phyloP scores from a whole-genome alignment of 768 basidiomycete genomes.

The Podaxis sp. region DNA sequence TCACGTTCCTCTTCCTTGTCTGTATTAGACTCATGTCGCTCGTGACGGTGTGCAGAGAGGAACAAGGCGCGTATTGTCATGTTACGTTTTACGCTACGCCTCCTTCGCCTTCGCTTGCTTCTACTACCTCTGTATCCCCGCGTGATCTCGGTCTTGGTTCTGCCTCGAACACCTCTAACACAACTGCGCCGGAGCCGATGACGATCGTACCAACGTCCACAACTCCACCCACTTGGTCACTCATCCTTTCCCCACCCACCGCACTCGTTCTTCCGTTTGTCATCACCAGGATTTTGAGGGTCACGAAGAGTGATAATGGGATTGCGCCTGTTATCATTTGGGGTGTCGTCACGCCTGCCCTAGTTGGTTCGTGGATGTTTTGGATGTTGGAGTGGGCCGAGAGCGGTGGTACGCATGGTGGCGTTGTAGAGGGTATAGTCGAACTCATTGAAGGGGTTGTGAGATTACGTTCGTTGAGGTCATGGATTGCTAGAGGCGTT shows the following conservation, averaged over 20 bases:
- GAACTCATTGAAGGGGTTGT: background rate
- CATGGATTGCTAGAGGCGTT: constrained; percentile 56
- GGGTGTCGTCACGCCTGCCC: constrained; percentile 48
- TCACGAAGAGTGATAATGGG: constrained; percentile 73
- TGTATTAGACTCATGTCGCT: constrained; percentile 72
- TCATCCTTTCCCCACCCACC: constrained; percentile 52
- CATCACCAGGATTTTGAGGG: constrained; percentile 51
- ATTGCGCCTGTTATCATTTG: constrained; percentile 63
- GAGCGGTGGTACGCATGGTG: constrained; percentile 34
- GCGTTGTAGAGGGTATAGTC: background rate
- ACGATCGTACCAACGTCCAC: constrained; percentile 1
- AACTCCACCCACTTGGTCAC: constrained; percentile 51
- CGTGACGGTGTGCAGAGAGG: constrained; percentile 91
- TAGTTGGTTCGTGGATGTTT: constrained; percentile 56
- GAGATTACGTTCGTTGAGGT: constrained; percentile 48
- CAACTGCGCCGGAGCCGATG: background rate
- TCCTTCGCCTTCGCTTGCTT: constrained; percentile 26
- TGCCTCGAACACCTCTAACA: background rate
- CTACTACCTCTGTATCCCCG: constrained; percentile 21
- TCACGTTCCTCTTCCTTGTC: constrained; percentile 58
- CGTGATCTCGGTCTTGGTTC: background rate
- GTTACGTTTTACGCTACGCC: constrained; percentile 88
- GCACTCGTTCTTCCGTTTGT: constrained; percentile 53
- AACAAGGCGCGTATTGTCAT: constrained; percentile 85
- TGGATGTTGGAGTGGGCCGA: constrained; percentile 87